Percentiles rank a stretch among this genome's conserved stretches.
These are phyloP conservation scores for Hippophae rhamnoides DNA, from an alignment of 306 rosid genomes.

Conservation along the genomic window DNA sequence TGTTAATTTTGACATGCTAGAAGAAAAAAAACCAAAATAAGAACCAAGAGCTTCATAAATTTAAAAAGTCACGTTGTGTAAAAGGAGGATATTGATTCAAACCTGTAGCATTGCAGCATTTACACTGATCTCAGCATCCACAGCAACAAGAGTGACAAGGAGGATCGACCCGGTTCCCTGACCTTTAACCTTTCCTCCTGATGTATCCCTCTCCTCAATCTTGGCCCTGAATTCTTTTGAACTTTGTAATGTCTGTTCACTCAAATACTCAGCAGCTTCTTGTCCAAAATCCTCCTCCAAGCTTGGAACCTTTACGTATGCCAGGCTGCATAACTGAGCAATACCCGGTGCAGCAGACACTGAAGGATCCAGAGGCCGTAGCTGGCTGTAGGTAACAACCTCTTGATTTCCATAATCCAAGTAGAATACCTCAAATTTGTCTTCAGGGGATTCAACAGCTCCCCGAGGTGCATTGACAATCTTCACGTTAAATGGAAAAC, in stretches of 20 bases:
- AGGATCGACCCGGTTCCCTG: slow-evolving; percentile 82
- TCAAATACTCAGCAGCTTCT: slow-evolving; percentile 82
- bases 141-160: slow-evolving; percentile 73
- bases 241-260: slow-evolving; percentile 47
- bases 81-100: slow-evolving; percentile 3
- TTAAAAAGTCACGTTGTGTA: background rate
- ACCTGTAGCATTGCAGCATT: slow-evolving; percentile 93
- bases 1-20: too few relatives aligned
- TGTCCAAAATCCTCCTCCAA: slow-evolving; percentile 89
- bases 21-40: too few relatives aligned
- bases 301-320: slow-evolving; percentile 66
- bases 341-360: slow-evolving; percentile 79
- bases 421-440: slow-evolving; percentile 82
- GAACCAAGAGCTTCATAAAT: background rate
- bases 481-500: slow-evolving; percentile 30
- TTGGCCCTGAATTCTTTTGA: slow-evolving; percentile 75
- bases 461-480: slow-evolving; percentile 85
- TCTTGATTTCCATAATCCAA: slow-evolving; percentile 96
- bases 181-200: slow-evolving; percentile 84
- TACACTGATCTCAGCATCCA: slow-evolving; percentile 71
- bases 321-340: slow-evolving; percentile 90
- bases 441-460: slow-evolving; percentile 66
- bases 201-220: slow-evolving; percentile 77
- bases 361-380: slow-evolving; percentile 76
- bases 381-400: slow-evolving; percentile 49